These are phyloP conservation scores for Apiospora koreana DNA, from an alignment of 2,329 filamentous ascomycete species.

Conservation along the genomic window DNA sequence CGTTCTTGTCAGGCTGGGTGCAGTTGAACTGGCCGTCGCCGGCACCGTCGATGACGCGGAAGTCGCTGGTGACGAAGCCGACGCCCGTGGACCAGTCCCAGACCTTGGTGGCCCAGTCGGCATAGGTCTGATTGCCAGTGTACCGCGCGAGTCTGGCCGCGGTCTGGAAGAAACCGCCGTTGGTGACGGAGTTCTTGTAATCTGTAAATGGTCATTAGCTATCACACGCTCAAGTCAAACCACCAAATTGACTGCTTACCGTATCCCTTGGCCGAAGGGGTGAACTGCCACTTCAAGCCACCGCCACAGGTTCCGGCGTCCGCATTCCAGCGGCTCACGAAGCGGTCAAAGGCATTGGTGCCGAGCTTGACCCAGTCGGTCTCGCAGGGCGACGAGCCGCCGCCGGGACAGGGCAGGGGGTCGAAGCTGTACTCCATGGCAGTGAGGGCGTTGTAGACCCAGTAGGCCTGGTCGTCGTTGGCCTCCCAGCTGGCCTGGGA, in stretches of 20 bases:
- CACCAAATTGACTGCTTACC: not conserved
- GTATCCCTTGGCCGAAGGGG: slow-evolving; percentile 57
- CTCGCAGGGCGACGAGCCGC: slow-evolving; percentile 28
- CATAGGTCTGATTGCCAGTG: slow-evolving; percentile 58
- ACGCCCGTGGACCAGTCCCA: slow-evolving; percentile 48
- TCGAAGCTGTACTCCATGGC: slow-evolving; percentile 47
- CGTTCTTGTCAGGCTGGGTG: slow-evolving; percentile 27
- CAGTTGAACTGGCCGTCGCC: slow-evolving; percentile 35
- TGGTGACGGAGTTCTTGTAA: slow-evolving; percentile 49
- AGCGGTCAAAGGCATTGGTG: slow-evolving; percentile 55
- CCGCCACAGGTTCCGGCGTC: slow-evolving; percentile 52
- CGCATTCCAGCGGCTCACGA: slow-evolving; percentile 50
- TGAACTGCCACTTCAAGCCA: slow-evolving; percentile 62
- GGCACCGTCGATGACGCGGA: slow-evolving; percentile 39
- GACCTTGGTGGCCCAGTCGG: slow-evolving; percentile 55
- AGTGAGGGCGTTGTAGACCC: slow-evolving; percentile 48
- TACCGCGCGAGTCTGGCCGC: slow-evolving; percentile 56
- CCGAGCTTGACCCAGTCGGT: slow-evolving; percentile 50
- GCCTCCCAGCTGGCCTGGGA: slow-evolving; percentile 30
- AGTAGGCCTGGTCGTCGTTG: slow-evolving; percentile 53
- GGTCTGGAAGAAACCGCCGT: slow-evolving; percentile 38
- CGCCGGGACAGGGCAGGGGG: slow-evolving; percentile 27
- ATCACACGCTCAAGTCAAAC: not conserved
- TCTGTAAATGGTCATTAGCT: slow-evolving; percentile 24
- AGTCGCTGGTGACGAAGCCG: slow-evolving; percentile 39